A percentile compares a stretch with the other conserved stretches of the same genome.
These are phyloP conservation scores for Schizophyllum amplum DNA, from an alignment of 1,284 basidiomycete species.

Conservation along the genomic window DNA sequence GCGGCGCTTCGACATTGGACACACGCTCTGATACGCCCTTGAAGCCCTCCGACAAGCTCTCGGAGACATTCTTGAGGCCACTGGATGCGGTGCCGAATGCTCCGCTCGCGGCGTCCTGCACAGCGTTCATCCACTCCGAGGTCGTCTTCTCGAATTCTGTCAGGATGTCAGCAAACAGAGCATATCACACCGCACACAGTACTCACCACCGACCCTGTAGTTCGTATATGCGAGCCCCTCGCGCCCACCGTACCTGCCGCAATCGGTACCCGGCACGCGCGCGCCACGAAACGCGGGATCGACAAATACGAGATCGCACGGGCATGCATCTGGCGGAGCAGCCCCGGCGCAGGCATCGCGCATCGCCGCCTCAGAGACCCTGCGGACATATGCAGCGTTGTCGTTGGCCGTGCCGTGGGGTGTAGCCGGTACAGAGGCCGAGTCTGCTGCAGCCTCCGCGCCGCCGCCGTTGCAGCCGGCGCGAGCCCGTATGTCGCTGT, in stretches of 20 bases:
- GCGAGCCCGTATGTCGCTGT: constrained; percentile 44
- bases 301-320: constrained; percentile 78
- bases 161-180: neutral
- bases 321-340: constrained; percentile 57
- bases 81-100: constrained; percentile 61
- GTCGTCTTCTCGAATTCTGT: constrained; percentile 66
- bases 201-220: constrained; percentile 86
- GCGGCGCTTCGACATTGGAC: constrained; percentile 58
- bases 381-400: neutral
- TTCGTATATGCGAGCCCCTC: constrained; percentile 86
- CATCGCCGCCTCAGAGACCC: constrained; percentile 39
- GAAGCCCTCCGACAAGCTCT: constrained; percentile 38
- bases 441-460: neutral
- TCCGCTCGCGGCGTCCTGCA: constrained; percentile 63
- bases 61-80: constrained; percentile 49
- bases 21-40: constrained; percentile 53
- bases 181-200: neutral
- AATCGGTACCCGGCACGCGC: constrained; percentile 79
- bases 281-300: constrained; percentile 73
- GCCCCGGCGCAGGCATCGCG: constrained; percentile 29
- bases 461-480: constrained; percentile 19
- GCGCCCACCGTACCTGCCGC: constrained; percentile 83
- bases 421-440: constrained; percentile 40
- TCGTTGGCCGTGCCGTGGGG: neutral
- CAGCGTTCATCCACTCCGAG: constrained; percentile 52